Conservation (phyloP, 768 basidiomycete genomes). For the Rhizopogon sp. region DNA sequence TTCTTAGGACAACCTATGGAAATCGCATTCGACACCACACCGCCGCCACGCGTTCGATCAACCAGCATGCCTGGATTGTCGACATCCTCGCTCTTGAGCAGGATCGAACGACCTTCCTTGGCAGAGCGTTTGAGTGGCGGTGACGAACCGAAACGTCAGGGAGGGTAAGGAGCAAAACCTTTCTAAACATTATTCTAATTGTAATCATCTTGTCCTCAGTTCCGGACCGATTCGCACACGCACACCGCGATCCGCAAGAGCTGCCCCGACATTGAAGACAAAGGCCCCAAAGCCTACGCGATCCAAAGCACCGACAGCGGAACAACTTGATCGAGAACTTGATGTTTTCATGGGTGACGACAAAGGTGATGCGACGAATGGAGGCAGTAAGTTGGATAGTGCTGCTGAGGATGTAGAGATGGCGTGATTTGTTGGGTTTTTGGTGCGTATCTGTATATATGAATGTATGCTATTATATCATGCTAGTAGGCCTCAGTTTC, state of each 20-base stretch:
- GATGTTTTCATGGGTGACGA: slow-evolving; percentile 81
- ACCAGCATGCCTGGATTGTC: slow-evolving; percentile 36
- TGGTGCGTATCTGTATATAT: neutral
- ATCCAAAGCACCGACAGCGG: slow-evolving; percentile 66
- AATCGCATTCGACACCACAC: slow-evolving; percentile 53
- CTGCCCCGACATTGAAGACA: slow-evolving; percentile 8
- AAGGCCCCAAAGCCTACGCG: slow-evolving; percentile 27
- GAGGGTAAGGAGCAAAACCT: slow-evolving; percentile 11
- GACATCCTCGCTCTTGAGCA: slow-evolving; percentile 62
- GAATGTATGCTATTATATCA: slow-evolving; percentile 1
- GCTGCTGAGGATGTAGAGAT: slow-evolving; percentile 49
- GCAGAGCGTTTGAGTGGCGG: slow-evolving; percentile 57
- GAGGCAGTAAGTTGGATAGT: slow-evolving; percentile 12
- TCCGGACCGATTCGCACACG: slow-evolving; percentile 42
- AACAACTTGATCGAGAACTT: slow-evolving; percentile 83
- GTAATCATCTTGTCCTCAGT: slow-evolving; percentile 2
- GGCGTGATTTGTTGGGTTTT: slow-evolving; percentile 24
- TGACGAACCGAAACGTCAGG: slow-evolving; percentile 21
- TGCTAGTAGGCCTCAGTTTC: neutral
- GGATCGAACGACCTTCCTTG: slow-evolving; percentile 73
- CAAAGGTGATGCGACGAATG: slow-evolving; percentile 16
- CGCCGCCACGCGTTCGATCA: slow-evolving; percentile 41
- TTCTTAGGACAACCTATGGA: slow-evolving; percentile 73
- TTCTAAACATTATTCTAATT: neutral
- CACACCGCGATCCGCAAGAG: slow-evolving; percentile 19